Evolutionary conservation across 2,329 filamentous ascomycete species (phyloP).

Genomic region (Arthrobotrys megalospora): DNA sequence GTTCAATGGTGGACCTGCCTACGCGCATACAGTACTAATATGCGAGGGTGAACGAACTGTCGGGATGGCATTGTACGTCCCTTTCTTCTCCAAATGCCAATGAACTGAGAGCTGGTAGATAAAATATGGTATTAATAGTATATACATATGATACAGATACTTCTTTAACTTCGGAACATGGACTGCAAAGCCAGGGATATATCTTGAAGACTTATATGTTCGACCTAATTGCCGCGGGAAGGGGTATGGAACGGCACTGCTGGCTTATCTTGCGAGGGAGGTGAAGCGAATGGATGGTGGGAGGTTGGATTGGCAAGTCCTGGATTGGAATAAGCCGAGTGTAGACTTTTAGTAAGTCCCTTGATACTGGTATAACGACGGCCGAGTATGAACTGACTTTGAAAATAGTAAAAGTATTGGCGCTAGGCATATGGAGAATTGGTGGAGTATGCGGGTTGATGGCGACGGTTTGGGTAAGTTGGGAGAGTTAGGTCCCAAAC

Average conservation of each 20-base stretch:
- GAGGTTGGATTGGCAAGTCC: constrained; percentile 88
- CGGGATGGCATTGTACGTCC: constrained; percentile 63
- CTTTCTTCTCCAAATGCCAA: constrained; percentile 59
- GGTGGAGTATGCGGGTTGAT: constrained; percentile 83
- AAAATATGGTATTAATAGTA: constrained; percentile 63
- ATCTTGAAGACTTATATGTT: constrained; percentile 94
- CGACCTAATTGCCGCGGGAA: constrained; percentile 77
- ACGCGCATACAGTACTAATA: constrained; percentile 61
- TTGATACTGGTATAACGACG: neutral
- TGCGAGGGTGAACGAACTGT: constrained; percentile 62
- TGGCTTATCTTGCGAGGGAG: constrained; percentile 84
- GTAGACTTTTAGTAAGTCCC: constrained; percentile 80
- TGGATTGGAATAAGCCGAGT: constrained; percentile 93
- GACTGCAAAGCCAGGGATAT: constrained; percentile 88
- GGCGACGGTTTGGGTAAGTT: constrained; percentile 76
- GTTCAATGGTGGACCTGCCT: constrained; percentile 75
- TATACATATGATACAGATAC: constrained; percentile 78
- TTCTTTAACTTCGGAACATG: constrained; percentile 98
- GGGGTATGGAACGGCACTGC: constrained; percentile 83
- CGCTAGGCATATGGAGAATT: constrained; percentile 77
- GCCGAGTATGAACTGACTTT: constrained; percentile 14
- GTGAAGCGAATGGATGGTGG: constrained; percentile 79
- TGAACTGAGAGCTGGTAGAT: neutral
- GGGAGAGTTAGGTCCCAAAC: constrained; percentile 68
- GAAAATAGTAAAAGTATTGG: constrained; percentile 73